Evolutionary conservation across 2,329 filamentous ascomycete species (phyloP).

Genomic region (Cordyceps javanica): DNA sequence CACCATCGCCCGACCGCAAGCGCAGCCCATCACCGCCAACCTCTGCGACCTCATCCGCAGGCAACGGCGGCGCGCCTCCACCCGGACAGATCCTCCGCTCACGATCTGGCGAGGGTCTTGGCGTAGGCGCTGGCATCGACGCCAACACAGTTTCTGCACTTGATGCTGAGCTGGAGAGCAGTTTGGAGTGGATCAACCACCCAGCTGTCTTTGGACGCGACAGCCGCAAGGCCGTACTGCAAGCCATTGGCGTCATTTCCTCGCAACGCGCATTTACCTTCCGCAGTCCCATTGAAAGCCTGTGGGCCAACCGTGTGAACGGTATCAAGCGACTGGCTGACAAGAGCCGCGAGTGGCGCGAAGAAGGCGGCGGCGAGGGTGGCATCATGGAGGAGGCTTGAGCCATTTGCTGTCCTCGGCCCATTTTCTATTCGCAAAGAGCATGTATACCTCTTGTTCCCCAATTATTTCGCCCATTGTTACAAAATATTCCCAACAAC

Average conservation of each 20-base stretch:
- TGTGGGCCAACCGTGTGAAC: constrained; percentile 79
- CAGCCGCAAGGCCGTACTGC: constrained; percentile 88
- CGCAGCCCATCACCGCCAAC: constrained; percentile 49
- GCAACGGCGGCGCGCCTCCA: constrained; percentile 31
- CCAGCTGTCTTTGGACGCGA: constrained; percentile 92
- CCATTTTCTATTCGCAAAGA: neutral
- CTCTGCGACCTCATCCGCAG: constrained; percentile 38
- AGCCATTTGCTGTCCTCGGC: constrained; percentile 12
- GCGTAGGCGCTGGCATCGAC: constrained; percentile 72
- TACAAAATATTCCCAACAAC: neutral
- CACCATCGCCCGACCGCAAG: constrained; percentile 47
- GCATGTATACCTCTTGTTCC: neutral
- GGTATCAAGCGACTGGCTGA: constrained; percentile 80
- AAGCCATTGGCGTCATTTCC: constrained; percentile 94
- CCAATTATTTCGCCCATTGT: constrained; percentile 1
- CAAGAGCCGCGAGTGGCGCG: constrained; percentile 84
- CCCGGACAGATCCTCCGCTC: constrained; percentile 40
- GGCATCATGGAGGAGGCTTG: constrained; percentile 57
- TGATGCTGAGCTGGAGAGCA: constrained; percentile 83
- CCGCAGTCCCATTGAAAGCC: constrained; percentile 77
- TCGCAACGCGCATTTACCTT: constrained; percentile 92
- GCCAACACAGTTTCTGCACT: constrained; percentile 73
- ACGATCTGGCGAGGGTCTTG: constrained; percentile 52
- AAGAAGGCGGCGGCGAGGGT: constrained; percentile 69
- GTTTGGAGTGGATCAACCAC: constrained; percentile 95